A percentile compares a stretch with the other conserved stretches of the same genome.
phyloP scores from a whole-genome alignment of 2,329 filamentous ascomycete species.

The Trichoderma citrinoviride region DNA sequence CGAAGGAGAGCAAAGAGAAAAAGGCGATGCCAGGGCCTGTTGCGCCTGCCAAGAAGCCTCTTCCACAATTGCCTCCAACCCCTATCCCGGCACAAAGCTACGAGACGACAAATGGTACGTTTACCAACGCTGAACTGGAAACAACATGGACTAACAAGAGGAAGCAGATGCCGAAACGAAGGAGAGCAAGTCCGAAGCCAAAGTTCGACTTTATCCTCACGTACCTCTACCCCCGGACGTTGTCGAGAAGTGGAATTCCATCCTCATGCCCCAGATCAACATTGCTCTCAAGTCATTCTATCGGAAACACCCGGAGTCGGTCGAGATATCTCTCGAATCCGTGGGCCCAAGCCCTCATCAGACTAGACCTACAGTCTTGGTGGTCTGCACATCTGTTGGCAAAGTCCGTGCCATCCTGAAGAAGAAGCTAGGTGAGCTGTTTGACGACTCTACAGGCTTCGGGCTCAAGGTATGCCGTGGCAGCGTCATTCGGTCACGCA shows the following conservation, averaged over 20 bases:
- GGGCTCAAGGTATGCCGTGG: conserved; percentile 71
- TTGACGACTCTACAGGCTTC: conserved; percentile 61
- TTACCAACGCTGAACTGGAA: background rate
- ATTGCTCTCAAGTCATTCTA: conserved; percentile 68
- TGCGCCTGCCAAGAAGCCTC: conserved; percentile 15
- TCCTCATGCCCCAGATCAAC: conserved; percentile 71
- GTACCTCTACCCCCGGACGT: conserved; percentile 57
- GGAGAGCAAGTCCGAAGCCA: conserved; percentile 36
- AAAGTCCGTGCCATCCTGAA: conserved; percentile 71
- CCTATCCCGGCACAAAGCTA: background rate
- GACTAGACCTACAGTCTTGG: conserved; percentile 69
- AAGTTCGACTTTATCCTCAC: conserved; percentile 59
- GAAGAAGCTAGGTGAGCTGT: conserved; percentile 63
- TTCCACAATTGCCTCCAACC: background rate
- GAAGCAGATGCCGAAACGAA: conserved; percentile 25
- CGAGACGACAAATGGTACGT: background rate
- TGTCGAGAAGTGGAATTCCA: conserved; percentile 69
- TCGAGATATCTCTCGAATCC: conserved; percentile 74
- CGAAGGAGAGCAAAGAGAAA: conserved; percentile 16
- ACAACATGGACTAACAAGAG: background rate
- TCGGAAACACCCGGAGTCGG: conserved; percentile 69
- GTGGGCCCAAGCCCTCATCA: conserved; percentile 66
- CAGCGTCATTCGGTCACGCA: conserved; percentile 61
- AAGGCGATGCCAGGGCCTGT: background rate
- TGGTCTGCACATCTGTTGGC: conserved; percentile 71